Evolutionary conservation across 495 filamentous ascomycete species (phyloP).

Genomic region (Penicillium malachiteum): DNA sequence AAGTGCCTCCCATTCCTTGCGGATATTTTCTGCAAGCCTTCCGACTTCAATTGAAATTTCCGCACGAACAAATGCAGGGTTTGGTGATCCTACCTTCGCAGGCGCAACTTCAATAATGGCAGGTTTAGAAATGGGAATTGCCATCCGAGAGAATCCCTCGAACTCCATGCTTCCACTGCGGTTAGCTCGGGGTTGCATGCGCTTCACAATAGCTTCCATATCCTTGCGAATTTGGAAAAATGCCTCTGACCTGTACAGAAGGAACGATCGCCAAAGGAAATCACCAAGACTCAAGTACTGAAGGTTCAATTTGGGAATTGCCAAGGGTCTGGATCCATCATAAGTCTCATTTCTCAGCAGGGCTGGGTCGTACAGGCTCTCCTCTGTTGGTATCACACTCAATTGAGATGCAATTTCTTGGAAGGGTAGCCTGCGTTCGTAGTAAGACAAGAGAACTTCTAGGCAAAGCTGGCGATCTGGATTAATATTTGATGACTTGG

Average conservation of each 20-base stretch:
- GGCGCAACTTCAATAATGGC: constrained; percentile 85
- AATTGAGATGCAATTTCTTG: constrained; percentile 72
- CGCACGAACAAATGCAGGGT: constrained; percentile 80
- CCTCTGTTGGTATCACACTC: constrained; percentile 79
- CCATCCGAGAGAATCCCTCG: constrained; percentile 88
- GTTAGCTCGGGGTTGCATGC: constrained; percentile 67
- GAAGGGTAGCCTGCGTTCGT: constrained; percentile 79
- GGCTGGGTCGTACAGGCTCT: constrained; percentile 76
- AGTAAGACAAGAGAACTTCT: constrained; percentile 73
- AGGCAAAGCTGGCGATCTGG: constrained; percentile 66
- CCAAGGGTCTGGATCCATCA: constrained; percentile 82
- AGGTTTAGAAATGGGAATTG: constrained; percentile 79
- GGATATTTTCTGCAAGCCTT: constrained; percentile 67
- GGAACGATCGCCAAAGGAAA: constrained; percentile 90
- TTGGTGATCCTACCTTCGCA: constrained; percentile 77
- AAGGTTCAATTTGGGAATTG: constrained; percentile 91
- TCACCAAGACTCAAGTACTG: constrained; percentile 95
- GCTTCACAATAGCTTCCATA: constrained; percentile 76
- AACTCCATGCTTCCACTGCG: constrained; percentile 67
- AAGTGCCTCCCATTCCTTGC: constrained; percentile 88
- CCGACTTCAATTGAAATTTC: constrained; percentile 89
- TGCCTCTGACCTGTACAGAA: constrained; percentile 85
- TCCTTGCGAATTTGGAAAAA: constrained; percentile 94
- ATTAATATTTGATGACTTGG: constrained; percentile 60
- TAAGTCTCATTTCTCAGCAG: constrained; percentile 84